These are phyloP conservation scores for Oryza coarctata DNA, from an alignment of 176 grass and related monocot genomes.

Conservation along the genomic window DNA sequence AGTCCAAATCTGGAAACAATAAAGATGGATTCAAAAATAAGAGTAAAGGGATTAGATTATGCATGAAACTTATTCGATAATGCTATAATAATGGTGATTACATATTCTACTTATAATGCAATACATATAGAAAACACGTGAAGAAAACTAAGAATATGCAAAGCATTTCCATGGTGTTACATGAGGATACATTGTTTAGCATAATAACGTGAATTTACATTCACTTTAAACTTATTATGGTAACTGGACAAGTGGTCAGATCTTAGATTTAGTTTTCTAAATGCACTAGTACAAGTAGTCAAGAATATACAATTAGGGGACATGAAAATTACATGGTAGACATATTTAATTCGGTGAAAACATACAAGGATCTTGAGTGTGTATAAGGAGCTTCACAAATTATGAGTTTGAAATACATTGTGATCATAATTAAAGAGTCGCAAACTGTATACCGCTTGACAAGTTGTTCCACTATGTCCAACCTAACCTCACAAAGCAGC, in stretches of 20 bases:
- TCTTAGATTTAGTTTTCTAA: not conserved
- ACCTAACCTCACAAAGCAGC: not conserved
- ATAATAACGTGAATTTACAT: not conserved
- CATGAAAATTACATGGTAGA: not conserved
- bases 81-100: slow-evolving; percentile 1
- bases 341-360: not conserved
- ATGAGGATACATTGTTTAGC: not conserved
- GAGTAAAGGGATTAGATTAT: slow-evolving; percentile 9
- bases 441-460: not conserved
- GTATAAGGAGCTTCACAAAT: not conserved
- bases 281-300: not conserved
- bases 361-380: not conserved
- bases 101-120: not conserved
- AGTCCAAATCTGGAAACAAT: slow-evolving; percentile 83
- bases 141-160: not conserved
- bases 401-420: not conserved
- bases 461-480: not conserved
- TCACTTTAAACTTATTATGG: not conserved
- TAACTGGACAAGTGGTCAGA: not conserved
- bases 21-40: not conserved
- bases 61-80: slow-evolving; percentile 2
- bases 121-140: not conserved
- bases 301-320: not conserved
- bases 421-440: not conserved
- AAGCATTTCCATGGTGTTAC: slow-evolving; percentile 9